Conservation (phyloP, 495 filamentous ascomycete species). For the Aspergillus bridgeri region DNA sequence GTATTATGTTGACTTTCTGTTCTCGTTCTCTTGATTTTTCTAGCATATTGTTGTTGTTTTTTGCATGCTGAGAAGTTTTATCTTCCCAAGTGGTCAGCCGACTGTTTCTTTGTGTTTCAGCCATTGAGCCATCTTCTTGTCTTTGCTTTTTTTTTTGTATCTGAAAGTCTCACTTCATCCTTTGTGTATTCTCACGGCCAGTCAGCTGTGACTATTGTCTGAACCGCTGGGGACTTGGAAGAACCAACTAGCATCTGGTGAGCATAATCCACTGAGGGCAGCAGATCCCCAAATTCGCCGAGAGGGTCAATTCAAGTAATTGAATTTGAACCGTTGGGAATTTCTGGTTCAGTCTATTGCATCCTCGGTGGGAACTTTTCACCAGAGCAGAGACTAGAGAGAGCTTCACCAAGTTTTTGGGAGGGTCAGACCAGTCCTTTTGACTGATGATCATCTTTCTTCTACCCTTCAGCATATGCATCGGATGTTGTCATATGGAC, state of each 20-base stretch:
- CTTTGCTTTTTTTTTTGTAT: neutral
- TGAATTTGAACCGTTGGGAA: neutral
- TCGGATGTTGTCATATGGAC: neutral
- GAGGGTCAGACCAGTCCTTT: neutral
- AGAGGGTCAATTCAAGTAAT: neutral
- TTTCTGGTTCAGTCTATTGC: neutral
- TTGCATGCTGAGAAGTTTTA: neutral
- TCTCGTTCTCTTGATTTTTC: too few species aligned
- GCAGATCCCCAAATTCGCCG: neutral
- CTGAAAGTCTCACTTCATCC: neutral
- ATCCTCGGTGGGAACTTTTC: neutral
- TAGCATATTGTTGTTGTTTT: too few species aligned
- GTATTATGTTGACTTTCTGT: neutral
- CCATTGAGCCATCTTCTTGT: neutral
- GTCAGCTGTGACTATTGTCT: neutral
- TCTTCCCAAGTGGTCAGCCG: neutral
- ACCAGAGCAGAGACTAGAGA: neutral
- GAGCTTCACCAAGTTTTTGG: neutral
- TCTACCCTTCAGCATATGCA: neutral
- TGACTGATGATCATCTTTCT: neutral
- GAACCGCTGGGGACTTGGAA: neutral
- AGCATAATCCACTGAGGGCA: neutral
- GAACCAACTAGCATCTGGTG: neutral
- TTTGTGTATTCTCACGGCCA: neutral
- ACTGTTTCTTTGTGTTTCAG: neutral